These are phyloP conservation scores for Xylaria longipes DNA, from an alignment of 495 filamentous ascomycete species.

Conservation along the genomic window DNA sequence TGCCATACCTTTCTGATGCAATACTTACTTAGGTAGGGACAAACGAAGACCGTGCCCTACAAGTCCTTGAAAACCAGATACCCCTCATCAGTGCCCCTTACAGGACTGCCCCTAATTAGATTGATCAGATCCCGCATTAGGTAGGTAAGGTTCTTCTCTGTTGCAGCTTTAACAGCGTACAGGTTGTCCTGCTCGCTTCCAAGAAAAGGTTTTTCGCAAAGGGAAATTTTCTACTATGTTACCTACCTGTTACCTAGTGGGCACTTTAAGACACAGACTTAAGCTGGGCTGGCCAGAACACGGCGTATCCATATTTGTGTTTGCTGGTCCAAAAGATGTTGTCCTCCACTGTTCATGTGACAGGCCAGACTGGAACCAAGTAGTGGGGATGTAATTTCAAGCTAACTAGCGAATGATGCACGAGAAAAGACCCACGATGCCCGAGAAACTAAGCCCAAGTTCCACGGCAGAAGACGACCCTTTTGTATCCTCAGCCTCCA, in stretches of 20 bases:
- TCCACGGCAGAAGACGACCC: neutral
- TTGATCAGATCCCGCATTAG: neutral
- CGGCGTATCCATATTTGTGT: neutral
- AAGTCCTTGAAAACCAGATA: neutral
- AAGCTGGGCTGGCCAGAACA: neutral
- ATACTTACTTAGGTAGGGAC: too few relatives aligned
- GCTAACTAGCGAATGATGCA: constrained; percentile 8
- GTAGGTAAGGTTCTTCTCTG: too few relatives aligned
- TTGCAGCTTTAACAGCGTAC: neutral
- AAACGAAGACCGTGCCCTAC: neutral
- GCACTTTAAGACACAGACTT: neutral
- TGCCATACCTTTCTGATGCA: neutral
- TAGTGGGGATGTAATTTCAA: constrained; percentile 19
- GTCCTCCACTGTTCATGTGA: constrained; percentile 22
- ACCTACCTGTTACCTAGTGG: too few relatives aligned
- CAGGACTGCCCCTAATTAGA: neutral
- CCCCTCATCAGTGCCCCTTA: constrained; percentile 4
- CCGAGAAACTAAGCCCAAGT: constrained; percentile 2
- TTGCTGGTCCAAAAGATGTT: neutral
- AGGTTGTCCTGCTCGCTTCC: neutral
- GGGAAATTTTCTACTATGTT: neutral
- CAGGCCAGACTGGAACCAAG: constrained; percentile 6
- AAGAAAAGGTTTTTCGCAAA: neutral
- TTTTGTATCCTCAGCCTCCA: neutral
- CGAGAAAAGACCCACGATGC: neutral